A percentile compares a stretch with the other conserved stretches of the same genome.
phyloP scores from a whole-genome alignment of 345 rosid species.

The Cardiospermum halicacabum region DNA sequence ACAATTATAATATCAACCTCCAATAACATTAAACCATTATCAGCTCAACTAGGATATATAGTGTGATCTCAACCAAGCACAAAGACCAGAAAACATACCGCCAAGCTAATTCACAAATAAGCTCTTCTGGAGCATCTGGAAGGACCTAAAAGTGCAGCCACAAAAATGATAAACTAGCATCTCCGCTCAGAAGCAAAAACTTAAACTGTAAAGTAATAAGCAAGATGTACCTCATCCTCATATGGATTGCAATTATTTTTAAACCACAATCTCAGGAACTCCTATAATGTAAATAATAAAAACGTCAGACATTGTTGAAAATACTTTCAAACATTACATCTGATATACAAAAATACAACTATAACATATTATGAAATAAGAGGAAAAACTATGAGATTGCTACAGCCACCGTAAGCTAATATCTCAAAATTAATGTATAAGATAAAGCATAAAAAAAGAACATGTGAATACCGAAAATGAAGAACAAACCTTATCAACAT shows the following conservation, averaged over 20 bases:
- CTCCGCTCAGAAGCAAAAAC: conserved; percentile 6
- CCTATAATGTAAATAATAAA: conserved; percentile 34
- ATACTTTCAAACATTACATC: not conserved
- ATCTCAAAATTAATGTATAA: not conserved
- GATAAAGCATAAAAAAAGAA: not conserved
- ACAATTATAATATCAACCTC: not conserved
- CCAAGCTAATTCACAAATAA: conserved; percentile 85
- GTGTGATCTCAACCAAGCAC: not conserved
- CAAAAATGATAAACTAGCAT: conserved; percentile 4
- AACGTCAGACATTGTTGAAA: not conserved
- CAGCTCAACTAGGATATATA: not conserved
- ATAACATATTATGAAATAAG: too few species aligned
- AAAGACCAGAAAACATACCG: conserved; percentile 41
- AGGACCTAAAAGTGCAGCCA: conserved; percentile 41
- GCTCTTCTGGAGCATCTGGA: conserved; percentile 83
- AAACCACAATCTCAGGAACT: conserved; percentile 95
- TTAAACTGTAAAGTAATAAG: conserved; percentile 1
- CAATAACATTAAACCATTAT: not conserved
- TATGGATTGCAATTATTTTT: conserved; percentile 86
- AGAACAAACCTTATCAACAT: conserved; percentile 69
- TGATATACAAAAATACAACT: not conserved
- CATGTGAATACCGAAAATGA: not conserved
- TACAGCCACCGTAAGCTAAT: conserved; percentile 1
- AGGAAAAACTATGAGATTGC: not conserved
- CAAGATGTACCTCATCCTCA: conserved; percentile 61